Base-by-base conservation (phyloP, 192 early-diverging fungal genomes). In the Powellomyces hirtus region DNA sequence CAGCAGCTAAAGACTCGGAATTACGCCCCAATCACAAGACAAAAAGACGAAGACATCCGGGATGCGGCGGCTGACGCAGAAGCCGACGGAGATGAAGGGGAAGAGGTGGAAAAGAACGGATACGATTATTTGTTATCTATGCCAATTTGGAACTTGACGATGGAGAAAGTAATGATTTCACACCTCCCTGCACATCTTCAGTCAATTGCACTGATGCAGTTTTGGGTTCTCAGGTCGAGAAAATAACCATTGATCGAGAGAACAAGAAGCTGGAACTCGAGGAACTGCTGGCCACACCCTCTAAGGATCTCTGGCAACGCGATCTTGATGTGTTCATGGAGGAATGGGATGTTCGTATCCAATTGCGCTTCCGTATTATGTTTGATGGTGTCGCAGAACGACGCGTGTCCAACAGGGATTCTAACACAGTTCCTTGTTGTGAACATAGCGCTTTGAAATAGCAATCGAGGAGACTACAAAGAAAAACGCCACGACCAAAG, bases 341-440 rank as follows among this genome's bases (percentile, higher is more conserved):
- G 22, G 77, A 86, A 65, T 98, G 94, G 94, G 76, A 95, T 38
- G n/a, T n/a, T n/a, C n/a, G n/a, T n/a, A n/a, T n/a, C n/a, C n/a
- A 8, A 52, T 33, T n/a, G n/a, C n/a, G n/a, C n/a, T n/a, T n/a
- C n/a, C n/a, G n/a, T n/a, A n/a, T n/a, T n/a, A n/a, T n/a, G n/a
- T n/a, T n/a, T n/a, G n/a, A n/a, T n/a, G n/a, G n/a, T n/a, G n/a
- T n/a, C n/a, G n/a, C n/a, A n/a, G n/a, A n/a, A n/a, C n/a, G n/a
- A n/a, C n/a, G n/a, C n/a, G n/a, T n/a, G n/a, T n/a, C n/a, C n/a
- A n/a, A n/a, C n/a, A n/a, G n/a, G n/a, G n/a, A n/a, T n/a, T n/a
- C n/a, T n/a, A n/a, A n/a, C n/a, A n/a, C n/a, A n/a, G n/a, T n/a
- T n/a, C n/a, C n/a, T n/a, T n/a, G n/a, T n/a, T n/a, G n/a, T n/a